A percentile compares a stretch with the other conserved stretches of the same genome.
These are phyloP conservation scores for Umbilicaria muhlenbergii DNA, from an alignment of 495 filamentous ascomycete genomes.

Conservation along the genomic window DNA sequence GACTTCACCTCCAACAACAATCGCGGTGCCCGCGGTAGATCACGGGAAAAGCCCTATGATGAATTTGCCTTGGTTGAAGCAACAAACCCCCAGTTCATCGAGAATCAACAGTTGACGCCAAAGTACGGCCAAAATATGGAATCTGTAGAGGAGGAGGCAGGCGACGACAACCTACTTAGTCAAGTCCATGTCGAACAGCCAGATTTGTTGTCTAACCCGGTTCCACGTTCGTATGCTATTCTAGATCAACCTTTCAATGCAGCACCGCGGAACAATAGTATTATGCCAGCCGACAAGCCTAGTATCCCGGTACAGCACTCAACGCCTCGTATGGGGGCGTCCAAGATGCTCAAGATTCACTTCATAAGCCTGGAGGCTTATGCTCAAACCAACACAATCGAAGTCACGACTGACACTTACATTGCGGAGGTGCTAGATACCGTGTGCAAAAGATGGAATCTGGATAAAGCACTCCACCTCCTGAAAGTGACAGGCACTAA, in stretches of 20 bases:
- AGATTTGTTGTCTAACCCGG: not conserved
- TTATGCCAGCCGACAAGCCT: conserved; percentile 49
- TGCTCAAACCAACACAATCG: conserved; percentile 48
- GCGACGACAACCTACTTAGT: conserved; percentile 15
- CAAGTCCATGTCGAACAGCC: conserved; percentile 6
- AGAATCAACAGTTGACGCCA: conserved; percentile 64
- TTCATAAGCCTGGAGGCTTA: conserved; percentile 57
- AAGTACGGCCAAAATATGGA: conserved; percentile 44
- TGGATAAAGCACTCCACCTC: conserved; percentile 81
- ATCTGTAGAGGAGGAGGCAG: conserved; percentile 23
- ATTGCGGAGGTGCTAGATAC: conserved; percentile 83
- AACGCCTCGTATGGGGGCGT: conserved; percentile 55
- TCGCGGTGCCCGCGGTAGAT: conserved; percentile 46
- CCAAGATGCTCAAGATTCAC: conserved; percentile 74
- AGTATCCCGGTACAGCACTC: conserved; percentile 37
- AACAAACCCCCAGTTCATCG: conserved; percentile 54
- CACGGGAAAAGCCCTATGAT: conserved; percentile 74
- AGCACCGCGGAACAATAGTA: conserved; percentile 36
- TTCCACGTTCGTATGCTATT: conserved; percentile 38
- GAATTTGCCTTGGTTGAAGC: conserved; percentile 87
- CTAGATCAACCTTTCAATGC: conserved; percentile 34
- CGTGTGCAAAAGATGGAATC: conserved; percentile 75
- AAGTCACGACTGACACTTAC: conserved; percentile 85
- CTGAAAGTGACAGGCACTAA: conserved; percentile 76
- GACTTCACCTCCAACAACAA: conserved; percentile 91